Base-by-base conservation (phyloP, 1,284 basidiomycete species). In the Meira miltonrushii region DNA sequence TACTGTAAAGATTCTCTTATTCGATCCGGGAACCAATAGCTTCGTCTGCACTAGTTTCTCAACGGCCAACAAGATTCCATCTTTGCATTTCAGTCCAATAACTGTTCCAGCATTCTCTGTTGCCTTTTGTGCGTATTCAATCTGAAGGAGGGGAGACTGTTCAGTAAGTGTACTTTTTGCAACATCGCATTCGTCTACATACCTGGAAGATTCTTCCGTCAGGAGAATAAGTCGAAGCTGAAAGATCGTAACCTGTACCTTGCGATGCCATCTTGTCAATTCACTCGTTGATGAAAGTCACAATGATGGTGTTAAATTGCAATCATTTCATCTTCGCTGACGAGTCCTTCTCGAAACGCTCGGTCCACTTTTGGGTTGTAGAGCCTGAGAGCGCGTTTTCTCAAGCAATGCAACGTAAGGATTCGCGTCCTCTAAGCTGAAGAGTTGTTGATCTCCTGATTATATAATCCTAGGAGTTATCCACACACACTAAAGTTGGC, bases 11-110 rank as follows among this genome's bases (percentile, higher is more conserved):
- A 98, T 96, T 71, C 95, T 85, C 70, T 88, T 84, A 82, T 98
- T 98, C 50, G 88, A 86, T 54, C 88, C 91, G 47, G 93, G 92
- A 3, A 99, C 89, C 41, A 98, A 84, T 54, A 98, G 86, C 81
- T 97, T 98, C 43, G 92, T 95, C 79, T 94, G 91, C n/a, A 97
- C 85, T 54, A 97, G 85, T 79, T 97, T 96, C 84, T 99, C 95
- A 15, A 97, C 92, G 9, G 92, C 95, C 41, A 97, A 82, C 13
- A 99, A 86, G 59, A 98, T 82, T 39, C 95, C 95, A 75, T 95
- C 92, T 79, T 90, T 92, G 75, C 91, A 89, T 77, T 89, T 86
- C 50, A 99, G 82, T 38, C 92, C 93, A 55, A 79, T 78, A 19
- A 73, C 79, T 3, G 79, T 80, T 87, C 95, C 95, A 43, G 94